phyloP scores from a whole-genome alignment of 345 rosid genomes.

The Jatropha curcas region DNA sequence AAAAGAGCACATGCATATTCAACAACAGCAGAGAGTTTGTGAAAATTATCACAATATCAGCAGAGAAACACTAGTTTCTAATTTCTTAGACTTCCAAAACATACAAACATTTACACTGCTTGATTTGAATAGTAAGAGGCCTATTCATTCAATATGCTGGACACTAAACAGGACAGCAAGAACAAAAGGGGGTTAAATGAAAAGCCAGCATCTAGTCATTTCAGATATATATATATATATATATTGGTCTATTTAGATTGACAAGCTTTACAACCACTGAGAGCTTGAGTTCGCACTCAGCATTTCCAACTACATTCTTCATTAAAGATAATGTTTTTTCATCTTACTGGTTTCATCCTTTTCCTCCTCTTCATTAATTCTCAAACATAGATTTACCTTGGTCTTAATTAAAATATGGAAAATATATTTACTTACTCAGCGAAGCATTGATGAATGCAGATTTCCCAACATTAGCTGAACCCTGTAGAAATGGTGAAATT shows the following conservation, averaged over 20 bases:
- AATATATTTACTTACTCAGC: conserved; percentile 60
- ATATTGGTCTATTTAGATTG: too few species aligned
- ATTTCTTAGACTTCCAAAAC: neutral
- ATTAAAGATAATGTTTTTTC: neutral
- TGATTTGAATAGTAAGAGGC: neutral
- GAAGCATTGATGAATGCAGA: conserved; percentile 94
- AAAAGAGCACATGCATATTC: neutral
- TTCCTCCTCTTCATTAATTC: neutral
- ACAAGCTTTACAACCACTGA: neutral
- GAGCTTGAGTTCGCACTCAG: neutral
- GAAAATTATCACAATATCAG: neutral
- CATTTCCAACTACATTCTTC: neutral
- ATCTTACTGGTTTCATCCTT: neutral
- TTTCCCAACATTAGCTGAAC: conserved; percentile 97
- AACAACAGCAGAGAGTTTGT: neutral
- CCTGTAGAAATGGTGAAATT: conserved; percentile 46
- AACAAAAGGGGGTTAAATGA: neutral
- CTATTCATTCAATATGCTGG: neutral
- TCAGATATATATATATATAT: neutral
- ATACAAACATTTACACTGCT: neutral
- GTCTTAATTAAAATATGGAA: conserved; percentile 1
- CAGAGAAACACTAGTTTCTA: neutral
- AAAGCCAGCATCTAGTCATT: neutral
- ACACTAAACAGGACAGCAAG: neutral
- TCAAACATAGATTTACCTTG: neutral